These are phyloP conservation scores for Tillandsia fasciculata DNA, from an alignment of 176 grass and related monocot species.

Conservation along the genomic window DNA sequence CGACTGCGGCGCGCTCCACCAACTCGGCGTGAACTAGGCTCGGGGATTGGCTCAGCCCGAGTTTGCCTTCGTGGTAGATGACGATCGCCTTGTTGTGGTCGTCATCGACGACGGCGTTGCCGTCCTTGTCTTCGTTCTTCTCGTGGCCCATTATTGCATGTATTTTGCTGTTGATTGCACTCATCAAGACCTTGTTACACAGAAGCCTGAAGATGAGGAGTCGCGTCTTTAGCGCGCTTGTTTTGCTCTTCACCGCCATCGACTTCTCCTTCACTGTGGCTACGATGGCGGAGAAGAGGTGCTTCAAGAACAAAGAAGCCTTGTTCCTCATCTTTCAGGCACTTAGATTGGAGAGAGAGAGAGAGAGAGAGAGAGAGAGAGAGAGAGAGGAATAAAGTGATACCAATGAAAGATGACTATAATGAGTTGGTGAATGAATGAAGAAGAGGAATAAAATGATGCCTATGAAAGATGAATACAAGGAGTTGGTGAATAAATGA, in stretches of 20 bases:
- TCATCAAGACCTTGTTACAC: slow-evolving; percentile 54
- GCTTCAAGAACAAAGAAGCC: slow-evolving; percentile 63
- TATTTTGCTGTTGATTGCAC: slow-evolving; percentile 81
- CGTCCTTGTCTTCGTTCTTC: not conserved
- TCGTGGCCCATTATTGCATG: slow-evolving; percentile 64
- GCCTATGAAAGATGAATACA: no score
- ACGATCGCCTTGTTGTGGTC: slow-evolving; percentile 43
- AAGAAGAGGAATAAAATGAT: no score
- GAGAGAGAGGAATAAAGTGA: slow-evolving; percentile 18
- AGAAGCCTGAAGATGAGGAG: slow-evolving; percentile 61
- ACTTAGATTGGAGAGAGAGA: not conserved
- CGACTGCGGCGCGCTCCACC: slow-evolving; percentile 1
- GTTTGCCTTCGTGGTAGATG: slow-evolving; percentile 20
- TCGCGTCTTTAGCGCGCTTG: slow-evolving; percentile 61
- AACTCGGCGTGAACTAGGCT: not conserved
- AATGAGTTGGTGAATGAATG: not conserved
- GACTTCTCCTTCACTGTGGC: slow-evolving; percentile 66
- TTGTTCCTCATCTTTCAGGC: slow-evolving; percentile 56
- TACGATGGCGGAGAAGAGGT: slow-evolving; percentile 40
- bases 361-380: slow-evolving; percentile 1
- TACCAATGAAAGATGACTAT: not conserved
- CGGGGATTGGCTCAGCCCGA: not conserved
- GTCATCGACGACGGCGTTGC: not conserved
- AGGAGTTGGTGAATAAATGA: no score
- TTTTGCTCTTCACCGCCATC: slow-evolving; percentile 59